Base-by-base conservation (phyloP, 257 asterid genomes). In the Ilex asprella region DNA sequence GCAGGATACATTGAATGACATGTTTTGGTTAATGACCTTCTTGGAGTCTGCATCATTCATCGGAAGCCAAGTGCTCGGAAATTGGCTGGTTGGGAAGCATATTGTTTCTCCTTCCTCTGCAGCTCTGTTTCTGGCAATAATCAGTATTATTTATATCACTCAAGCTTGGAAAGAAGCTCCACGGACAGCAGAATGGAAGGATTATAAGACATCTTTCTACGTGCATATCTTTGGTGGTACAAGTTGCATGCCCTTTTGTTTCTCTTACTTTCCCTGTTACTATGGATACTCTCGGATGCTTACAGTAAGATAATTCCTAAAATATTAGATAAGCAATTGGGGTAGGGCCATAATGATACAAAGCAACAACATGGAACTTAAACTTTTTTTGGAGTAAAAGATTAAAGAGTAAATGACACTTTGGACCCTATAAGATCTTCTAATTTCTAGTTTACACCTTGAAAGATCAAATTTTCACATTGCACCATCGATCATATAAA, bases 1-100 rank as follows among this genome's bases (percentile, higher is more conserved):
- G 86, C 95, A 84, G 65, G 99, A 93, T 66, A 67, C 80, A 46
- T 71, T 80, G 73, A 93, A 87, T 77, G 96, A 93, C 65, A 79
- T 87, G 95, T 90, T 89, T 78, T 93, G 99, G 99, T 62, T 87
- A 72, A 93, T 93, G 99, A 78, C 85, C 49, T 85, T 92, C 73
- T 65, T 64, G 59, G 95, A 83, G 70, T 81, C 91, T 59, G 85
- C 93, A 31, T 74, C 88, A 50, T 82, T 80, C 47, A 79, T 88
- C n/a, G 83, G 82, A 31, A 86, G 96, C 80, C 99, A 89, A 67
- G 78, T 67, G 53, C 54, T 92, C 47, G 95, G 86, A 32, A 89
- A 92, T 77, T 85, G 86, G 80, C 63, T 89, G 69, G 70, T 61
- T 57, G 61, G 64, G 67, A 76, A 79, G 59, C 76, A 54, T 71